Evolutionary conservation across 2,329 filamentous ascomycete species (phyloP), one percentile per base, ranked within the genome.

Genomic region (Colletotrichum gloeosporioides): DNA sequence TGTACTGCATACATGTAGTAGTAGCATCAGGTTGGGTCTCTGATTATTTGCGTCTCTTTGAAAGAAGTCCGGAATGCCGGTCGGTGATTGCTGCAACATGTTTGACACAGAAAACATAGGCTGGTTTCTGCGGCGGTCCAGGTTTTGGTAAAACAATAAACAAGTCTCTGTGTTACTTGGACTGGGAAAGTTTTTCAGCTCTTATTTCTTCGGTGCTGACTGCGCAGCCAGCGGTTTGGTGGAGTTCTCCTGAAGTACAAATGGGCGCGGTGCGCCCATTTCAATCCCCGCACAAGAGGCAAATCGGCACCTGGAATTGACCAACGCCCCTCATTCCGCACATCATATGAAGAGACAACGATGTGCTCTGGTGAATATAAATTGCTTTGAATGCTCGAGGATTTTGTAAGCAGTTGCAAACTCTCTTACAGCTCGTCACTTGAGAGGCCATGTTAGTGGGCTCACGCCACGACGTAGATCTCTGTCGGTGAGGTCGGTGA

Each of bases 211-310:
- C n/a, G n/a, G 44, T 22, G n/a, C 12, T 49, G 44, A 49, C 44
- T 13, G n/a, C 44, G 18, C 18, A 44, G 1, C n/a, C 13, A 0
- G 44, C 44, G 3, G 0, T 49, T 49, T 22, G 9, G 0, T 13
- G 44, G 44, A 22, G n/a, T 53, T 53, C 18, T 44, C 39, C 9
- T 44, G 5, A 44, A n/a, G 39, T 53, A 22, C 10, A 13, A 22
- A 22, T 22, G n/a, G 44, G 44, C 44, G 44, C 18, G 0, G 0
- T 2, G 44, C 44, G 44, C 44, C 39, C 5, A 22, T 53, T 22
- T 7, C 1, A 53, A 7, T 22, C n/a, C 12, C 44, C 44, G 44
- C 44, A 53, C n/a, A 13, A 22, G 10, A 22, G n/a, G 44, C 44
- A 53, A 53, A 49, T 49, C 1, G 0, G 18, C 6, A 49, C 44